Evolutionary conservation across 2,329 filamentous ascomycete genomes (phyloP).

Genomic region (Clonostachys solani): DNA sequence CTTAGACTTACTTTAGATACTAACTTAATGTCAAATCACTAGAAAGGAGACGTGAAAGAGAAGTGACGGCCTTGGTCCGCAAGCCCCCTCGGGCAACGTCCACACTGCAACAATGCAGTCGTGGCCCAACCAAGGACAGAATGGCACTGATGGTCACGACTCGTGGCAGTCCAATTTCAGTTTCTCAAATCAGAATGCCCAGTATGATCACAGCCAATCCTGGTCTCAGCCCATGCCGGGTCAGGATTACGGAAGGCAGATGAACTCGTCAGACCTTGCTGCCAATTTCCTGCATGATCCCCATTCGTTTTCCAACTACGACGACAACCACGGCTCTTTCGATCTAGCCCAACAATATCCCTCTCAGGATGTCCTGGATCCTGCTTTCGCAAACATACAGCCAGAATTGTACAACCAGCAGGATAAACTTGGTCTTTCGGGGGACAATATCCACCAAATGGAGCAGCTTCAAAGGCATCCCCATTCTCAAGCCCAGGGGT

Average conservation of each 20-base stretch:
- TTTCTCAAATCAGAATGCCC: slow-evolving; percentile 23
- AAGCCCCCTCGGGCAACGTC: not conserved
- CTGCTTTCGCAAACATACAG: slow-evolving; percentile 28
- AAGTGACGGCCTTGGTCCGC: no score
- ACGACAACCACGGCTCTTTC: slow-evolving; percentile 20
- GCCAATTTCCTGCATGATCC: slow-evolving; percentile 25
- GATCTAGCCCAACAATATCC: slow-evolving; percentile 25
- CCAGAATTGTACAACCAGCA: slow-evolving; percentile 30
- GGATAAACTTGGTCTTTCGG: slow-evolving; percentile 13
- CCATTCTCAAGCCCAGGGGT: slow-evolving; percentile 22
- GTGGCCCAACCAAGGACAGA: slow-evolving; percentile 29
- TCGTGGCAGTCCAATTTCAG: slow-evolving; percentile 27
- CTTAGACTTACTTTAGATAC: no score
- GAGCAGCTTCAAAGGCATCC: slow-evolving; percentile 22
- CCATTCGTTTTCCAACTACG: slow-evolving; percentile 14
- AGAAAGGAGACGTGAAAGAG: no score
- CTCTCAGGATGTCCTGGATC: slow-evolving; percentile 27
- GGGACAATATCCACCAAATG: slow-evolving; percentile 17
- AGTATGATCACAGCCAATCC: slow-evolving; percentile 30
- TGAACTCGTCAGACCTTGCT: slow-evolving; percentile 6
- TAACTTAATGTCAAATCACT: no score
- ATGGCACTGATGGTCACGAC: slow-evolving; percentile 25
- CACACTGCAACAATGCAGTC: slow-evolving; percentile 26
- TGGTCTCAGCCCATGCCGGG: slow-evolving; percentile 24
- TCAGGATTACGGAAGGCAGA: slow-evolving; percentile 1